Conservation (phyloP, 140 eudicot genomes). For the Bidens hawaiensis region DNA sequence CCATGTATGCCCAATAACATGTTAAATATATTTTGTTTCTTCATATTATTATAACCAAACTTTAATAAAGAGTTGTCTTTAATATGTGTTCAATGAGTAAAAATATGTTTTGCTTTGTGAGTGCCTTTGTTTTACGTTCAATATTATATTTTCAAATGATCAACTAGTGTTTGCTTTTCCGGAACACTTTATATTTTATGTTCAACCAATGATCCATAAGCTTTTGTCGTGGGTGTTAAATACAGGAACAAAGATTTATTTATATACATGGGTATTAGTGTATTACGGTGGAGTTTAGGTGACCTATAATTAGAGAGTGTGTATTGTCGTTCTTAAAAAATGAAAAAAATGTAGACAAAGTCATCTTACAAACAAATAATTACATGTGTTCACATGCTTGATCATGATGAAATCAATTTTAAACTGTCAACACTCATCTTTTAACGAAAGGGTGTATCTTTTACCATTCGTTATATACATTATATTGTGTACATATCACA, state of each 20-base stretch:
- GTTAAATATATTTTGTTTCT: background rate
- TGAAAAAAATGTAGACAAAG: no score
- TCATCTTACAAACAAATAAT: no score
- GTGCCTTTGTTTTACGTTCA: conserved; percentile 11
- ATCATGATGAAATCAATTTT: no score
- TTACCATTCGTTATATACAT: no score
- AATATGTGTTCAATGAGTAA: background rate
- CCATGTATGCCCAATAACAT: background rate
- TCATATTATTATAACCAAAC: background rate
- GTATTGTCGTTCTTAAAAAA: no score
- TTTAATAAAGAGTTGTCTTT: background rate
- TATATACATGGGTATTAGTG: no score
- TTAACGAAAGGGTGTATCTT: no score
- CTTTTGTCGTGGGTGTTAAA: conserved; percentile 1
- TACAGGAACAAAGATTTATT: no score
- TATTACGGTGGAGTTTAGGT: no score
- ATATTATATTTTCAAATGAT: background rate
- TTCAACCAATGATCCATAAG: background rate
- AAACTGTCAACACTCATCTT: no score
- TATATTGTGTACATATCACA: background rate
- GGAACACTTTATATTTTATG: conserved; percentile 1
- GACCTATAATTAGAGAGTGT: no score
- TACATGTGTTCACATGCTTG: no score
- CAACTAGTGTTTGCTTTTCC: conserved; percentile 21
- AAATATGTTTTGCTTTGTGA: background rate